These are phyloP conservation scores for Trametes cingulata DNA, from an alignment of 768 basidiomycete species.

Conservation along the genomic window DNA sequence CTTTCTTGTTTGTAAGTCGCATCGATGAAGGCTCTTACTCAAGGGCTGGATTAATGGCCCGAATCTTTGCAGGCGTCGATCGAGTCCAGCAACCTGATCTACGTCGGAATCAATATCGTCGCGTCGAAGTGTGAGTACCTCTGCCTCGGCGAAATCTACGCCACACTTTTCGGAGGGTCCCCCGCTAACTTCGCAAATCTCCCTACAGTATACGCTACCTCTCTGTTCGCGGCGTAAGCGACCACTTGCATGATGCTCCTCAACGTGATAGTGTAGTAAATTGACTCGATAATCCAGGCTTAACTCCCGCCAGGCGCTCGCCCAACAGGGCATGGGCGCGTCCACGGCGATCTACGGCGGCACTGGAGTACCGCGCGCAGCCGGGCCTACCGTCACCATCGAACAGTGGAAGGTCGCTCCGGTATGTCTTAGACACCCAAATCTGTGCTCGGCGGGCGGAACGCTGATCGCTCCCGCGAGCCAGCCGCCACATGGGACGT, in stretches of 20 bases:
- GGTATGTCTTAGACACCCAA: too few relatives aligned
- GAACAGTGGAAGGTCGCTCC: not conserved
- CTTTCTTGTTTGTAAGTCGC: constrained; percentile 3
- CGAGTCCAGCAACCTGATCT: not conserved
- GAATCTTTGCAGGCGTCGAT: not conserved
- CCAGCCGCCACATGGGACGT: not conserved
- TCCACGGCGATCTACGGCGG: not conserved
- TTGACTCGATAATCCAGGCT: too few relatives aligned
- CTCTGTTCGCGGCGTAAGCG: not conserved
- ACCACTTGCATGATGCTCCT: not conserved
- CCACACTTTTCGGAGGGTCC: too few relatives aligned
- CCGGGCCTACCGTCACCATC: not conserved
- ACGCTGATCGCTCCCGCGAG: too few relatives aligned
- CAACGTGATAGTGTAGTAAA: too few relatives aligned
- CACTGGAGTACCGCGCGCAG: not conserved
- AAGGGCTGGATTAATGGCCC: too few relatives aligned
- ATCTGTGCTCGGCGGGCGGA: too few relatives aligned
- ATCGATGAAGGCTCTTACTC: too few relatives aligned
- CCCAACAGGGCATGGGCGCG: not conserved
- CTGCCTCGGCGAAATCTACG: too few relatives aligned
- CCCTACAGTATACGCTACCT: not conserved
- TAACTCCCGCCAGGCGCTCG: not conserved
- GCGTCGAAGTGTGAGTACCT: not conserved
- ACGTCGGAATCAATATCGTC: not conserved
- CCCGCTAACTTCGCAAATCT: not conserved